phyloP scores from a whole-genome alignment of 441 rosid genomes.

The Capsella rubella region DNA sequence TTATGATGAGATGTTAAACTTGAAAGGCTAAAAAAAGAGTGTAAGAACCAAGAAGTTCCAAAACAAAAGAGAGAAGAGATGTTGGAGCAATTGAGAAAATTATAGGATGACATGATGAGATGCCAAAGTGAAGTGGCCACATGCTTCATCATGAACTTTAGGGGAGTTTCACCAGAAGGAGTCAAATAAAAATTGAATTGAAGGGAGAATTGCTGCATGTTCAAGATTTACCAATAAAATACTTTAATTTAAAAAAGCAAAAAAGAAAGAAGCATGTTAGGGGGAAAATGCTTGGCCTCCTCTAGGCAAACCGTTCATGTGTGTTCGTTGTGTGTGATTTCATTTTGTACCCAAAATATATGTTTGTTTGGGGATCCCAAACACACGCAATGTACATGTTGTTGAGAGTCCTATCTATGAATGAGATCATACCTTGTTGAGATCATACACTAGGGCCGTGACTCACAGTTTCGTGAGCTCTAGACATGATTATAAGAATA shows the following conservation, averaged over 20 bases:
- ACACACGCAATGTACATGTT: constrained; percentile 37
- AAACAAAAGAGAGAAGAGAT: neutral
- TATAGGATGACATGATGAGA: constrained; percentile 34
- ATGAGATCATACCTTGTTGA: constrained; percentile 24
- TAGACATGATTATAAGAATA: neutral
- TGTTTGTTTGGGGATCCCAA: constrained; percentile 24
- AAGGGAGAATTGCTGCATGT: constrained; percentile 40
- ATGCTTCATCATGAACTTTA: constrained; percentile 37
- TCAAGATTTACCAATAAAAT: constrained; percentile 40
- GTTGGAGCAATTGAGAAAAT: constrained; percentile 25
- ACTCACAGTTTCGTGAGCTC: neutral
- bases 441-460: constrained; percentile 2
- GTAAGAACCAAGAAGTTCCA: neutral
- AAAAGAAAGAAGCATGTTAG: constrained; percentile 26
- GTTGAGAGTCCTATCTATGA: neutral
- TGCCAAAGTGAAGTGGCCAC: constrained; percentile 34
- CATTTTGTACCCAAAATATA: constrained; percentile 32
- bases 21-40: neutral
- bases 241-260: neutral
- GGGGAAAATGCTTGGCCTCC: constrained; percentile 37
- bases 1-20: neutral
- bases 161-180: constrained; percentile 32
- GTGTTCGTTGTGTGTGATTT: constrained; percentile 25
- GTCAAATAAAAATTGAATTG: constrained; percentile 19
- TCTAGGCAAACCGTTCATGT: constrained; percentile 39